Conservation (phyloP, 225 moss, liverwort and hornwort genomes). For the Sphagnum contortum region DNA sequence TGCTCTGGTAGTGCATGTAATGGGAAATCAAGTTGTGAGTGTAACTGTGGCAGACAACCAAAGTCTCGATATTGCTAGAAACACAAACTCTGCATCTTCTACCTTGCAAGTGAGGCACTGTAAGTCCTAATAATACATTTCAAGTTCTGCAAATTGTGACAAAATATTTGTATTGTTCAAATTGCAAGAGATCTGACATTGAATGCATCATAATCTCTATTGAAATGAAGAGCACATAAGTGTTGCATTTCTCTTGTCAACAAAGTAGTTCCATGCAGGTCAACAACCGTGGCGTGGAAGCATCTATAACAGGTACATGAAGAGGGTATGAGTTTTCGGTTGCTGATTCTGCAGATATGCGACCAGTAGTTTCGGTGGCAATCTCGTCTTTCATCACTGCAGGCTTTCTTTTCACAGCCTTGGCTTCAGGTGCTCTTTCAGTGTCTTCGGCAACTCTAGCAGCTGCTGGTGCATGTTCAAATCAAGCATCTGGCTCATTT, state of each 20-base stretch:
- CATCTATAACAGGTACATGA: too few relatives aligned
- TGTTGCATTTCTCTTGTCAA: too few relatives aligned
- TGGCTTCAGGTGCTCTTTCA: constrained; percentile 85
- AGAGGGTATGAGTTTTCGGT: too few relatives aligned
- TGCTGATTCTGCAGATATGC: constrained; percentile 32
- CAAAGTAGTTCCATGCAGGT: too few relatives aligned
- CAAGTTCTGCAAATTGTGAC: neutral
- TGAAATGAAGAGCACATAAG: too few relatives aligned
- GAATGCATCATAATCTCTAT: too few relatives aligned
- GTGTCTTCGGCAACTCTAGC: constrained; percentile 72
- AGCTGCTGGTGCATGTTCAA: constrained; percentile 57
- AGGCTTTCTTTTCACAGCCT: constrained; percentile 66
- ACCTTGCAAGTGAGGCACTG: constrained; percentile 59
- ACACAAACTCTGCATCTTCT: constrained; percentile 63
- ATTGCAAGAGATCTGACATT: too few relatives aligned
- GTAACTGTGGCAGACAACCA: constrained; percentile 47
- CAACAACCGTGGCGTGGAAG: too few relatives aligned
- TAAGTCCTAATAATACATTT: constrained; percentile 15
- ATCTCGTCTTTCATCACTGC: constrained; percentile 85
- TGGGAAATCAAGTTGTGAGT: constrained; percentile 25
- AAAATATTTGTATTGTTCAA: neutral
- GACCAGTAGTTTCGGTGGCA: constrained; percentile 59
- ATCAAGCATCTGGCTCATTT: constrained; percentile 36
- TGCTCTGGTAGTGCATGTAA: constrained; percentile 45
- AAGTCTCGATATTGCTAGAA: constrained; percentile 63